Base-by-base conservation (phyloP, 2,329 filamentous ascomycete species). In the Penicillium verrucosum region DNA sequence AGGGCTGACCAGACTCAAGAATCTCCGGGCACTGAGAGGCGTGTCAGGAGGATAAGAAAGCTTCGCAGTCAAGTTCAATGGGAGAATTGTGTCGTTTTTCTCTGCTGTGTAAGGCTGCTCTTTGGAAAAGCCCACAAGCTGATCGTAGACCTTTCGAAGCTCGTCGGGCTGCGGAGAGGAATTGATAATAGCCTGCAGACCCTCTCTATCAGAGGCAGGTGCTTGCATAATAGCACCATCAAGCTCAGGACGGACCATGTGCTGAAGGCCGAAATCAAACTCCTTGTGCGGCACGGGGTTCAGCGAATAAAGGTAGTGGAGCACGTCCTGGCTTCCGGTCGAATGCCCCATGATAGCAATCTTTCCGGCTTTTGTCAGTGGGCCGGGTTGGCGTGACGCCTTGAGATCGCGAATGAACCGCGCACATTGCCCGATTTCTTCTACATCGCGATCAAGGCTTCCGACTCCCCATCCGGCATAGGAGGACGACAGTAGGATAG, bases 201-300 rank as follows among this genome's bases (percentile, higher is more conserved):
- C 83, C 70, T 95, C 88, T 30, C 90, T 81, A 71, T 96, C 91
- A 1, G 85, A 90, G 4, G 92, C 86, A 0, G 89, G 86, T 0
- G 88, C 90, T 71, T 96, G 92, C 53, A 96, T 76, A 43, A 96
- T 88, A 47, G 86, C 86, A 36, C 88, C 92, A 58, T 94, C 85
- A 1, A 96, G 75, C 0, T 56, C 76, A 0, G 84, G 82, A 12
- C 82, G 75, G 40, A 74, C 73, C 6, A 74, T 58, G 43, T 75
- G 60, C 34, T 65, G 46, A 14, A 71, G 62, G 5, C 65, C 65
- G 7, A 59, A 50, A 46, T 69, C 67, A 30, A 66, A 65, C 6
- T 67, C 54, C 59, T 66, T 43, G 66, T 61, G 32, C 34, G 68
- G 64, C 58, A 71, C 48, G 7, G 74, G 77, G 51, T 79, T 80